Evolutionary conservation across 768 basidiomycete species (phyloP).

Genomic region (Suillus variegatus): DNA sequence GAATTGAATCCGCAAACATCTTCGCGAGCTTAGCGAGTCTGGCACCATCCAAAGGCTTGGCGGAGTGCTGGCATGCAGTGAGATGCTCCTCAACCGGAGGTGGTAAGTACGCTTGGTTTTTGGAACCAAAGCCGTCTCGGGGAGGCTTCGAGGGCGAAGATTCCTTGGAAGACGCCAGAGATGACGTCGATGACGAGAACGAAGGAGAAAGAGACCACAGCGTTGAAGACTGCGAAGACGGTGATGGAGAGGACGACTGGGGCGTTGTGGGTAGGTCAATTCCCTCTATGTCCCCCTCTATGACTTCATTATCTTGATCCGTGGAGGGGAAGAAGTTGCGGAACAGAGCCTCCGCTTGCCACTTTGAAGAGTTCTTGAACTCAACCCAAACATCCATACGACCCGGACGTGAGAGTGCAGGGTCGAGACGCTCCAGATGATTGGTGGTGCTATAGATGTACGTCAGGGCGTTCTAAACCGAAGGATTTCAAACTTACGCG

Average conservation of each 20-base stretch:
- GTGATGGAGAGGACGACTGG: slow-evolving; percentile 40
- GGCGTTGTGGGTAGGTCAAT: slow-evolving; percentile 43
- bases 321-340: slow-evolving; percentile 87
- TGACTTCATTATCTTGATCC: slow-evolving; percentile 46
- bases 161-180: slow-evolving; percentile 33
- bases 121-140: slow-evolving; percentile 45
- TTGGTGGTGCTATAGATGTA: slow-evolving; percentile 68
- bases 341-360: slow-evolving; percentile 86
- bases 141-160: slow-evolving; percentile 19
- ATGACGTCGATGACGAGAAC: slow-evolving; percentile 43
- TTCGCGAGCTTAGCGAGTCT: slow-evolving; percentile 72
- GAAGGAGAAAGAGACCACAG: slow-evolving; percentile 47
- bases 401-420: slow-evolving; percentile 88
- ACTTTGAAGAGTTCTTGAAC: slow-evolving; percentile 83
- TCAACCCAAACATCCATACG: slow-evolving; percentile 93
- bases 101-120: slow-evolving; percentile 62
- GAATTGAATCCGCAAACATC: slow-evolving; percentile 77
- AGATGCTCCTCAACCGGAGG: slow-evolving; percentile 66
- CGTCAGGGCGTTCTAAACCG: slow-evolving; percentile 4
- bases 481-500: slow-evolving; percentile 57
- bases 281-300: slow-evolving; percentile 45
- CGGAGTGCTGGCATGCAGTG: slow-evolving; percentile 57
- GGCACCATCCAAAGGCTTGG: slow-evolving; percentile 63
- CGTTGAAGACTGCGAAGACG: slow-evolving; percentile 47
- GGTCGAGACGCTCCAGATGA: slow-evolving; percentile 88